phyloP scores from a whole-genome alignment of 306 rosid genomes.

The Ammopiptanthus mongolicus region DNA sequence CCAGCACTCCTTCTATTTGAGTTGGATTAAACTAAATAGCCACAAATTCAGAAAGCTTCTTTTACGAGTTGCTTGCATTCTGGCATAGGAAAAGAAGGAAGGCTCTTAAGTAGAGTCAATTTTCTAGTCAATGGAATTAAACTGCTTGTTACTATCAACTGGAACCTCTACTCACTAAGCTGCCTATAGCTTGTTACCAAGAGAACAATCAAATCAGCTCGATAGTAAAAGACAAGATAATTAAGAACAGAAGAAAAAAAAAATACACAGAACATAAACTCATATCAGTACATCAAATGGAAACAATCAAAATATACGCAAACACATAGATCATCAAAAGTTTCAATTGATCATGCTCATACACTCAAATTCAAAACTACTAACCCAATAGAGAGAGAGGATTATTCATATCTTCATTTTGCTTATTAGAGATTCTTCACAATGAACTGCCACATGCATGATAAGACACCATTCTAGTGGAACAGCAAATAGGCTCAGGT shows the following conservation, averaged over 20 bases:
- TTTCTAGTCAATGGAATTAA: neutral
- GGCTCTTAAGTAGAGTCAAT: neutral
- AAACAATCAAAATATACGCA: neutral
- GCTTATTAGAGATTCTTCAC: neutral
- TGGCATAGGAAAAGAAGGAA: neutral
- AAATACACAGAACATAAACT: neutral
- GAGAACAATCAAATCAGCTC: constrained; percentile 1
- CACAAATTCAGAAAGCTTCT: neutral
- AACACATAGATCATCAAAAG: neutral
- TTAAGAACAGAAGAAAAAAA: neutral
- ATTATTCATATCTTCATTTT: neutral
- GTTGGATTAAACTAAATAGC: neutral
- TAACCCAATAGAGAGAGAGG: neutral
- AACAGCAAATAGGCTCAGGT: neutral
- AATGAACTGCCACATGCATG: neutral
- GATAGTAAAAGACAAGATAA: neutral
- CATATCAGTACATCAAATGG: neutral
- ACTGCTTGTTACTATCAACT: neutral
- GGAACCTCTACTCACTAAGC: neutral
- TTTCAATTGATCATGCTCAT: neutral
- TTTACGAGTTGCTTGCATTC: neutral
- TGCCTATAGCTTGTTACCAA: neutral
- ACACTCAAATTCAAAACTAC: neutral
- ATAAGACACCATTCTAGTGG: neutral
- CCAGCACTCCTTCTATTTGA: neutral